Evolutionary conservation across 805 yeast species (phyloP).

Genomic region (Wickerhamiella sergipiensis): DNA sequence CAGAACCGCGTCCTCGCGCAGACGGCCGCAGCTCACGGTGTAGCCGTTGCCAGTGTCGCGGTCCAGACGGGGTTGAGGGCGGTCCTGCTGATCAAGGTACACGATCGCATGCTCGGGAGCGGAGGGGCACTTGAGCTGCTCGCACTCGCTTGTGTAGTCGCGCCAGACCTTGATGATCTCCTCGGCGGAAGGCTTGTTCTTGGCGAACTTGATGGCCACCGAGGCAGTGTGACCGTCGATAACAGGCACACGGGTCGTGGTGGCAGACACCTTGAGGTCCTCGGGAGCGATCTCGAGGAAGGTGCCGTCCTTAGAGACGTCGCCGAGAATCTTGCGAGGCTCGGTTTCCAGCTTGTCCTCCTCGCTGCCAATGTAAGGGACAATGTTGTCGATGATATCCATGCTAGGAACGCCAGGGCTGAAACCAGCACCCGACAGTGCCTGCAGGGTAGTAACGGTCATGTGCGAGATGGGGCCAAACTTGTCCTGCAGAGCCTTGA

Average conservation of each 20-base stretch:
- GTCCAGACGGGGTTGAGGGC: conserved; percentile 97
- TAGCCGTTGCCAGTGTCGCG: conserved; percentile 88
- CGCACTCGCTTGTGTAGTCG: conserved; percentile 75
- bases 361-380: conserved; percentile 91
- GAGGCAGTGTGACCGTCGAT: conserved; percentile 97
- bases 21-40: conserved; percentile 89
- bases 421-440: conserved; percentile 96
- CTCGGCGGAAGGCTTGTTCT: conserved; percentile 73
- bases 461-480: conserved; percentile 85
- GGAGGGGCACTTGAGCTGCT: conserved; percentile 64
- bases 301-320: conserved; percentile 31
- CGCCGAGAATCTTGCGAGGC: conserved; percentile 84
- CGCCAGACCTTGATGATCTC: conserved; percentile 56
- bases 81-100: conserved; percentile 76
- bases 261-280: conserved; percentile 81
- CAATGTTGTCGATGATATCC: conserved; percentile 85
- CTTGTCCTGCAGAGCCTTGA: conserved; percentile 78
- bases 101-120: conserved; percentile 91
- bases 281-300: conserved; percentile 28
- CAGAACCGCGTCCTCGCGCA: conserved; percentile 83
- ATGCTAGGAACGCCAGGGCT: conserved; percentile 96
- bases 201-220: conserved; percentile 70
- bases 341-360: conserved; percentile 99
- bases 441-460: conserved; percentile 88
- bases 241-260: conserved; percentile 93